Conservation (phyloP, 2,329 filamentous ascomycete species). For the Sporothrix protearum region DNA sequence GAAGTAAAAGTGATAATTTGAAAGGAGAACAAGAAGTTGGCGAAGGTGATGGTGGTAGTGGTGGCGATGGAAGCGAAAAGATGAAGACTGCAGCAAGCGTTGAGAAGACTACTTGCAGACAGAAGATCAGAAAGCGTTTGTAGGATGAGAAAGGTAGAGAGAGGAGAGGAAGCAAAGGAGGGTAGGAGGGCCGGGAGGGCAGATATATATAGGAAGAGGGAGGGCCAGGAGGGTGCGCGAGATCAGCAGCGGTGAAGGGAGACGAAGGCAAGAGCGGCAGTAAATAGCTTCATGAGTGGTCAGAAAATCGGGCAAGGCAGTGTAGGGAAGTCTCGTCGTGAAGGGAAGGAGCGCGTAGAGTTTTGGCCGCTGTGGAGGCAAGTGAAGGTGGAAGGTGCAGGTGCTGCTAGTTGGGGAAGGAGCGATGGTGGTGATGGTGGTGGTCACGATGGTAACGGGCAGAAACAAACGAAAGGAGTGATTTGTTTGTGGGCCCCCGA, state of each 20-base stretch:
- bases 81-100: neutral
- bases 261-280: neutral
- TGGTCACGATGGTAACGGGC: neutral
- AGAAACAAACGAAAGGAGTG: neutral
- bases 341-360: neutral
- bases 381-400: neutral
- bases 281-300: neutral
- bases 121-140: neutral
- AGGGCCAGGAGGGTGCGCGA: neutral
- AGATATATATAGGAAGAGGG: conserved; percentile 1
- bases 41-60: neutral
- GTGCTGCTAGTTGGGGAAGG: neutral
- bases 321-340: neutral
- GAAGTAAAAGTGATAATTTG: neutral
- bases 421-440: neutral
- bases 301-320: neutral
- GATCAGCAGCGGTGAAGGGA: conserved; percentile 1
- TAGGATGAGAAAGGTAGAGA: neutral
- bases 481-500: neutral
- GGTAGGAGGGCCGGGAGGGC: neutral
- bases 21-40: neutral
- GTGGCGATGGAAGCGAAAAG: neutral
- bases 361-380: neutral
- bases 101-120: neutral
- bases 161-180: neutral